phyloP scores from a whole-genome alignment of 1,284 basidiomycete species.

The Grifola frondosa region DNA sequence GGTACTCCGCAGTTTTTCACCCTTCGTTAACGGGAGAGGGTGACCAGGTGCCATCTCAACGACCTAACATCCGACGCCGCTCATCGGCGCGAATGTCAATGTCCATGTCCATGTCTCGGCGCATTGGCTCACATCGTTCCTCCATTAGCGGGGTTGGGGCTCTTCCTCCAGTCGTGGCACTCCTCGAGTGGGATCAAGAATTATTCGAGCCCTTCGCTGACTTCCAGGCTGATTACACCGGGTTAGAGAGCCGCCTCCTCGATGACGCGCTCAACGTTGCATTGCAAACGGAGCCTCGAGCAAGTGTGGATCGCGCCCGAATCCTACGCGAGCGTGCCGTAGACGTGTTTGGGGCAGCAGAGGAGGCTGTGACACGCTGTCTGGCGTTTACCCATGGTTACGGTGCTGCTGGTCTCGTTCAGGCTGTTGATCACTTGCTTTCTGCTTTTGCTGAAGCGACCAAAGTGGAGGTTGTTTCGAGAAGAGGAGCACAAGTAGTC shows the following conservation, averaged over 20 bases:
- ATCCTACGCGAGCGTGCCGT: conserved; percentile 69
- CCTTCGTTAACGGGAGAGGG: conserved; percentile 20
- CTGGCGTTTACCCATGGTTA: conserved; percentile 86
- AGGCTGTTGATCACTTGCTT: conserved; percentile 72
- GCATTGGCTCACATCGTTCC: conserved; percentile 43
- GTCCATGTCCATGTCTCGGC: conserved; percentile 77
- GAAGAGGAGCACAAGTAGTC: conserved; percentile 30
- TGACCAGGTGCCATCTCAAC: conserved; percentile 19
- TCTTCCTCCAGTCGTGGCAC: conserved; percentile 34
- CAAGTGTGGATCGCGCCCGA: conserved; percentile 57
- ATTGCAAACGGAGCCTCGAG: conserved; percentile 26
- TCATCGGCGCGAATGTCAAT: conserved; percentile 73
- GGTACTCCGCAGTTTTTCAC: conserved; percentile 40
- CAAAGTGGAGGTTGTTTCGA: conserved; percentile 51
- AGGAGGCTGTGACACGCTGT: conserved; percentile 77
- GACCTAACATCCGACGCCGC: conserved; percentile 34
- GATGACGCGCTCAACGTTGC: conserved; percentile 53
- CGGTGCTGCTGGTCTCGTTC: conserved; percentile 70
- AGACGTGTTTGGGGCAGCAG: conserved; percentile 74
- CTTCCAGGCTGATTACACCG: conserved; percentile 80
- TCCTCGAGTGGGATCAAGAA: conserved; percentile 81
- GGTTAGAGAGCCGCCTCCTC: conserved; percentile 71
- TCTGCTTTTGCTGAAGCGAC: conserved; percentile 65
- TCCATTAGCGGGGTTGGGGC: conserved; percentile 29
- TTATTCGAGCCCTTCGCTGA: conserved; percentile 92